Conservation (phyloP, 495 filamentous ascomycete species). For the Choiromyces venosus region DNA sequence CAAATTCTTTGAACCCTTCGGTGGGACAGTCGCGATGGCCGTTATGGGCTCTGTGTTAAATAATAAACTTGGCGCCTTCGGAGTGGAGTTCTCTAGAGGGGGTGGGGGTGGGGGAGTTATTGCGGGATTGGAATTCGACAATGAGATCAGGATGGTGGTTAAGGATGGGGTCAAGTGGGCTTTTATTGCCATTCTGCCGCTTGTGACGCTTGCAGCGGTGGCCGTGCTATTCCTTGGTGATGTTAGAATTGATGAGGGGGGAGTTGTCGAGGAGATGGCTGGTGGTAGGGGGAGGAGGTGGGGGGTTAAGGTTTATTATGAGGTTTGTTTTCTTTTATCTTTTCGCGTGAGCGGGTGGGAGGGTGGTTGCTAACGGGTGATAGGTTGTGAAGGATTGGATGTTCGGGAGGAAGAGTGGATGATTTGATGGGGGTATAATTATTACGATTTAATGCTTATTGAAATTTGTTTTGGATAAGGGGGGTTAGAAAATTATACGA, state of each 20-base stretch:
- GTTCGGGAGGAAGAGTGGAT: too few relatives aligned
- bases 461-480: too few relatives aligned
- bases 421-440: too few relatives aligned
- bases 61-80: slow-evolving; percentile 43
- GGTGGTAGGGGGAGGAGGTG: slow-evolving; percentile 39
- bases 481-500: too few relatives aligned
- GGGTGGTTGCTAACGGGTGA: too few relatives aligned
- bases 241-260: slow-evolving; percentile 29
- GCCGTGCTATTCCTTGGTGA: slow-evolving; percentile 46
- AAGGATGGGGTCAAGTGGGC: slow-evolving; percentile 47
- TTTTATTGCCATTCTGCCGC: slow-evolving; percentile 47
- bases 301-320: too few relatives aligned
- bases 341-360: too few relatives aligned
- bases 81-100: not conserved
- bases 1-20: slow-evolving; percentile 47
- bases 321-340: too few relatives aligned
- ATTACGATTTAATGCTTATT: too few relatives aligned
- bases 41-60: slow-evolving; percentile 50
- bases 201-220: slow-evolving; percentile 45
- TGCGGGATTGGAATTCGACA: slow-evolving; percentile 22
- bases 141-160: slow-evolving; percentile 31
- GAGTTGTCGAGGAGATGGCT: slow-evolving; percentile 41
- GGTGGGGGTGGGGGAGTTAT: slow-evolving; percentile 21
- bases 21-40: slow-evolving; percentile 47
- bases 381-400: too few relatives aligned